Conservation (phyloP, 1,139 yeast genomes). For the Pichia sp. region DNA sequence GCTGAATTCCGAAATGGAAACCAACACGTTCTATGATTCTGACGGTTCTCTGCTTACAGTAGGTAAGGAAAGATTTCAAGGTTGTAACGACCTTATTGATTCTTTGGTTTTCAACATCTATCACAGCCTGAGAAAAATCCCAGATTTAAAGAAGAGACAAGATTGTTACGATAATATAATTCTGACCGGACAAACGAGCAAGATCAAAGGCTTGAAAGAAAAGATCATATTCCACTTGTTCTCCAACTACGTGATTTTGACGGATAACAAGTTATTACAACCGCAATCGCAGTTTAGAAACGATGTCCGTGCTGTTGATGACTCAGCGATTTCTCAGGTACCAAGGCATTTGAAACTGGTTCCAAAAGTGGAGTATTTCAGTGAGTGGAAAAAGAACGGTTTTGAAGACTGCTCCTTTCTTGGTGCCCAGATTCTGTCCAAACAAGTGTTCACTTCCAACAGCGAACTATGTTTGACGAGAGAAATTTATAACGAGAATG, state of each 20-base stretch:
- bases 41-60: constrained; percentile 53
- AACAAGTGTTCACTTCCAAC: constrained; percentile 65
- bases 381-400: constrained; percentile 88
- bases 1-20: constrained; percentile 57
- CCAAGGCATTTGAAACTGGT: constrained; percentile 69
- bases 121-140: constrained; percentile 48
- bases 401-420: constrained; percentile 72
- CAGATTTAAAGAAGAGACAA: constrained; percentile 69
- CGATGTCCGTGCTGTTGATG: constrained; percentile 29
- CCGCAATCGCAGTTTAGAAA: constrained; percentile 28
- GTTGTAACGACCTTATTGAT: constrained; percentile 56
- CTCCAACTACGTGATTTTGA: constrained; percentile 48
- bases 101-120: constrained; percentile 53
- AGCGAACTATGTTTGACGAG: constrained; percentile 66
- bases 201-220: constrained; percentile 72
- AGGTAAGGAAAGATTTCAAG: constrained; percentile 87
- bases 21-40: constrained; percentile 60
- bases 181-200: constrained; percentile 70
- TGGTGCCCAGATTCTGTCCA: constrained; percentile 86
- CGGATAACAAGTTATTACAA: constrained; percentile 33
- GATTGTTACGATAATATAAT: constrained; percentile 85
- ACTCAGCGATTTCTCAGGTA: constrained; percentile 46
- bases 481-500: constrained; percentile 71
- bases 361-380: constrained; percentile 85
- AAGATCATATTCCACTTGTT: constrained; percentile 55